These are phyloP conservation scores for Fusarium neocosmosporiellum DNA, from an alignment of 2,329 filamentous ascomycete genomes.

Conservation along the genomic window DNA sequence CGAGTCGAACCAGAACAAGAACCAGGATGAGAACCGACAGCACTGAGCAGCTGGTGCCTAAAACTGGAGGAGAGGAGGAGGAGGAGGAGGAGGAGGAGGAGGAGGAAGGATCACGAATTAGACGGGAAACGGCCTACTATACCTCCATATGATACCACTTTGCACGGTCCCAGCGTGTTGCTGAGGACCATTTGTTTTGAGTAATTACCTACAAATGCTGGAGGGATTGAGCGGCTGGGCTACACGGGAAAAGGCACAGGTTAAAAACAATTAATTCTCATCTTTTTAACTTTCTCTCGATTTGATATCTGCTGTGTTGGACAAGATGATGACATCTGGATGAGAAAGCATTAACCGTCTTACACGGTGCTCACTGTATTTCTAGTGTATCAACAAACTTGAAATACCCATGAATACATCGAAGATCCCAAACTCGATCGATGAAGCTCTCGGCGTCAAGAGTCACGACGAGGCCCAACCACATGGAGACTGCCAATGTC, in stretches of 20 bases:
- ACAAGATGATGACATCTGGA: background rate
- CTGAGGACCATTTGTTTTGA: conserved; percentile 28
- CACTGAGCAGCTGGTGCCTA: conserved; percentile 8
- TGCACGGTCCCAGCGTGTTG: conserved; percentile 35
- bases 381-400: background rate
- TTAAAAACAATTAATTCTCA: background rate
- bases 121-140: conserved; percentile 38
- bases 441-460: background rate
- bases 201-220: conserved; percentile 8
- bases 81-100: conserved; percentile 15
- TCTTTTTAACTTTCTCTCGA: background rate
- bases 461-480: background rate
- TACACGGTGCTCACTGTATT: background rate
- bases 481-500: background rate
- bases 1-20: conserved; percentile 30
- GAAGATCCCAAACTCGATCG: background rate
- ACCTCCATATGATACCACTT: conserved; percentile 47
- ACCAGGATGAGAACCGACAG: conserved; percentile 14
- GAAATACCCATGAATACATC: background rate
- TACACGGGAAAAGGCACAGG: background rate
- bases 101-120: conserved; percentile 26
- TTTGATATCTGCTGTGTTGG: background rate
- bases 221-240: background rate
- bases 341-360: background rate
- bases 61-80: no score